Evolutionary conservation across 2,329 filamentous ascomycete genomes (phyloP).

Genomic region (Tolypocladium album): DNA sequence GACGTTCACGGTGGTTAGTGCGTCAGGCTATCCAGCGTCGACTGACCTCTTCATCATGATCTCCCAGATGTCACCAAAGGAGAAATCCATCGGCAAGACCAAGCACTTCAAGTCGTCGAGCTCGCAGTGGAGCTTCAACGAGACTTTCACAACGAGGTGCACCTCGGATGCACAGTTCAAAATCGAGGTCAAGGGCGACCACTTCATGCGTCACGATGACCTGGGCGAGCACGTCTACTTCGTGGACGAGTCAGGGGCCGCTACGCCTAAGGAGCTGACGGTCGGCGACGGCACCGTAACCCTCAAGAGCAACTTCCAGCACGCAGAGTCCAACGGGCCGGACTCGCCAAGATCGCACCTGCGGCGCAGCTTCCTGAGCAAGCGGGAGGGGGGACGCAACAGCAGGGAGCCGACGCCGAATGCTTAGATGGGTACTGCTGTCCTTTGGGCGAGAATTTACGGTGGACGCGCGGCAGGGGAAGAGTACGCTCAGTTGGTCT

Average conservation of each 20-base stretch:
- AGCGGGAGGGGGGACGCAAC: conserved; percentile 30
- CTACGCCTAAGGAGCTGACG: conserved; percentile 60
- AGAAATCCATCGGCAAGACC: conserved; percentile 81
- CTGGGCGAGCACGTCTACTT: conserved; percentile 85
- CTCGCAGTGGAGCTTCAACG: conserved; percentile 60
- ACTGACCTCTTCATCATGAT: conserved; percentile 72
- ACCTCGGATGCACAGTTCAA: conserved; percentile 79
- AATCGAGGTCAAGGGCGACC: conserved; percentile 74
- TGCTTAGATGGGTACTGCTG: conserved; percentile 12
- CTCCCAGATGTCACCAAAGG: conserved; percentile 55
- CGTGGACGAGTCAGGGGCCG: conserved; percentile 66
- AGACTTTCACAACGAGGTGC: conserved; percentile 69
- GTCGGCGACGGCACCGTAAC: conserved; percentile 64
- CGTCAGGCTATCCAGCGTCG: conserved; percentile 63
- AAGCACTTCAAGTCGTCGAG: conserved; percentile 70
- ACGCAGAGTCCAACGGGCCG: conserved; percentile 32
- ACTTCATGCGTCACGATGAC: conserved; percentile 73
- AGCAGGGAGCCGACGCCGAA: conserved; percentile 34
- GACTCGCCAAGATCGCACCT: conserved; percentile 36
- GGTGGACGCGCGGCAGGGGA: background rate
- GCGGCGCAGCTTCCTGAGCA: conserved; percentile 45
- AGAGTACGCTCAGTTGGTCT: no score
- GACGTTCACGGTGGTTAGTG: conserved; percentile 68
- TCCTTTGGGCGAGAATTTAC: conserved; percentile 6
- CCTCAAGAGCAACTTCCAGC: conserved; percentile 62